Evolutionary conservation across 2,329 filamentous ascomycete genomes (phyloP), one percentile per base, ranked within the genome.

Genomic region (Trichoderma sp.): DNA sequence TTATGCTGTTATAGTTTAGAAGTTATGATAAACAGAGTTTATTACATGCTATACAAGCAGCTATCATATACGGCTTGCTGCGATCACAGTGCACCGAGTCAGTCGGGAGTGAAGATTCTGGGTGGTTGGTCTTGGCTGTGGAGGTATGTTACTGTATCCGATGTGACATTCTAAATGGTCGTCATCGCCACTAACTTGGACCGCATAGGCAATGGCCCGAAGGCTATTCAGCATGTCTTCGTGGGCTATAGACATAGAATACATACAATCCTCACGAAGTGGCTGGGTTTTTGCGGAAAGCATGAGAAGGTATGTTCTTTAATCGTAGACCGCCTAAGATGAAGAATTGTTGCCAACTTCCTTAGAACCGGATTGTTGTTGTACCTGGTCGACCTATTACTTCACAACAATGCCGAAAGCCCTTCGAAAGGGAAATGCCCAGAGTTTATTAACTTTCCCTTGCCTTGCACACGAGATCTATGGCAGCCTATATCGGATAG

Each of bases 381-480:
- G 17, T 69, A 69, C 11, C 39, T 69, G 7, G 28, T 61, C 3
- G 67, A 69, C 9, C 6, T 69, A 12, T 9, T 69, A 23, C 39
- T 69, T 20, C 36, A 69, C 39, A 47, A 63, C 50, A 61, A 69
- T 36, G 36, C 32, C 8, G 12, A 63, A 47, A 62, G 39, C 23
- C 67, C 67, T 32, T 62, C 67, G 4, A 63, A 34, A 32, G 67
- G 67, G 12, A 47, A 47, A 53, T 69, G 67, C 12, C 67, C 67
- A 12, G 67, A 69, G 43, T 63, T 61, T 53, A 47, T 69, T 9
- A 30, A 64, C 26, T 36, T 69, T 28, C 36, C 67, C 30, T 53
- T 69, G n/a, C 57, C 67, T 12, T 69, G 67, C n/a, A 61, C 53
- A 30, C 57, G 67, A n/a, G 67, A 64, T 34, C 57, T 69, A 11